Evolutionary conservation across 352 stramenopile genomes (phyloP).

Genomic region (Phytopythium vexans): DNA sequence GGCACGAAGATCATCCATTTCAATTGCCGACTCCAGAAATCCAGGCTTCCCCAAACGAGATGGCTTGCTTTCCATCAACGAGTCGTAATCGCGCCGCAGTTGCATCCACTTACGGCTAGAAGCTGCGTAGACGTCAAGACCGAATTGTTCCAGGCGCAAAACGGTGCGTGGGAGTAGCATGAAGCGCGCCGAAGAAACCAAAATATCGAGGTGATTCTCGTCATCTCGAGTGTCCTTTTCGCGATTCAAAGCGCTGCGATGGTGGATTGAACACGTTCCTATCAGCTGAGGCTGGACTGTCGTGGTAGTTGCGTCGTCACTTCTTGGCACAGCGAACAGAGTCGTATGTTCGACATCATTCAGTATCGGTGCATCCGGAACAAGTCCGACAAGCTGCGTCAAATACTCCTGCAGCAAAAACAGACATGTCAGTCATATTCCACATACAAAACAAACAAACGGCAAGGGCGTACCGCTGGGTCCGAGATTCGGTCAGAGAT

Average conservation of each 20-base stretch:
- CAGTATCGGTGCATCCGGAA: slow-evolving; percentile 15
- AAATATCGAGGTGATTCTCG: slow-evolving; percentile 18
- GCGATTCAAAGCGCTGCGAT: background rate
- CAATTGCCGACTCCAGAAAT: slow-evolving; percentile 26
- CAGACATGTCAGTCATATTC: slow-evolving; percentile 4
- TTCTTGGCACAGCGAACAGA: background rate
- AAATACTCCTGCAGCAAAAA: slow-evolving; percentile 27
- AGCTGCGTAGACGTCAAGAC: slow-evolving; percentile 43
- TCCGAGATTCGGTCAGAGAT: slow-evolving; percentile 50
- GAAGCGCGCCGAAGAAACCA: slow-evolving; percentile 41
- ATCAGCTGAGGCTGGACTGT: slow-evolving; percentile 5
- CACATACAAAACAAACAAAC: slow-evolving; percentile 1
- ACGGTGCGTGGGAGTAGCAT: slow-evolving; percentile 49
- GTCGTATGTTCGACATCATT: slow-evolving; percentile 3
- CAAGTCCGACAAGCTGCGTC: slow-evolving; percentile 32
- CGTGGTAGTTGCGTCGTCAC: background rate
- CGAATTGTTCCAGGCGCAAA: slow-evolving; percentile 56
- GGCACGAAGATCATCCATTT: slow-evolving; percentile 18
- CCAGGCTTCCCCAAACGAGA: slow-evolving; percentile 14
- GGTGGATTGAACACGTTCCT: background rate
- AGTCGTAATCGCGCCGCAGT: slow-evolving; percentile 36
- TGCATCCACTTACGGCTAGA: slow-evolving; percentile 36
- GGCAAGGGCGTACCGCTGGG: slow-evolving; percentile 23
- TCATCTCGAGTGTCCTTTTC: background rate
- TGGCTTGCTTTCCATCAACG: slow-evolving; percentile 23